Conservation (phyloP, 2,329 filamentous ascomycete genomes). For the Thelonectria blattea region DNA sequence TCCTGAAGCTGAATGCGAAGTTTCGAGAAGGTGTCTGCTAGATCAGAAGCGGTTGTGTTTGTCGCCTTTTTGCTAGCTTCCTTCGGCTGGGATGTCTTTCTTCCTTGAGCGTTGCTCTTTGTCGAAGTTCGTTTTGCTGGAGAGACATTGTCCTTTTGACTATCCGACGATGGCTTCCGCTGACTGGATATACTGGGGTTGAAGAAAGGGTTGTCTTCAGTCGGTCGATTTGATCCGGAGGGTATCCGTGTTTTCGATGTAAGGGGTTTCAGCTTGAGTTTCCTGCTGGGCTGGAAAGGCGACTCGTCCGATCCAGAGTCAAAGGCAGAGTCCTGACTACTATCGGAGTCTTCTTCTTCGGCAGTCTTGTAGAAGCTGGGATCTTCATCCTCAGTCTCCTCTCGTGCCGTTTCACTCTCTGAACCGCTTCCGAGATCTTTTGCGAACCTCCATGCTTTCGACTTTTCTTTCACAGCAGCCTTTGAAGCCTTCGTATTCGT, state of each 20-base stretch:
- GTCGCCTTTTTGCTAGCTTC: not conserved
- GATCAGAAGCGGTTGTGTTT: constrained; percentile 25
- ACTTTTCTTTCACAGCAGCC: not conserved
- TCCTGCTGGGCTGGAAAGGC: constrained; percentile 10
- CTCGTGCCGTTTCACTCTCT: constrained; percentile 14
- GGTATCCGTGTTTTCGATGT: not conserved
- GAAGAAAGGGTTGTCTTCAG: constrained; percentile 15
- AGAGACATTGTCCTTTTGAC: not conserved
- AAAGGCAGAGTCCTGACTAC: constrained; percentile 19
- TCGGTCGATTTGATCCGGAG: not conserved
- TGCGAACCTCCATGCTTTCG: constrained; percentile 20
- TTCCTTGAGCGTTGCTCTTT: constrained; percentile 6
- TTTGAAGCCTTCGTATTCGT: constrained; percentile 2
- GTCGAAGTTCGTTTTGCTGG: constrained; percentile 6
- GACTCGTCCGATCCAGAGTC: constrained; percentile 28
- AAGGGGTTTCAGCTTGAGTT: constrained; percentile 1
- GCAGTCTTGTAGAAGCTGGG: constrained; percentile 36
- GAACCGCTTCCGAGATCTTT: constrained; percentile 20
- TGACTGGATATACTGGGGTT: not conserved
- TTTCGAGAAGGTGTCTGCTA: constrained; percentile 34
- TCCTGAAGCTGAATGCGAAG: constrained; percentile 34
- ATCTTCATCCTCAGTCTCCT: constrained; percentile 29
- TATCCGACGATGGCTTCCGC: not conserved
- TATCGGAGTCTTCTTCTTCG: constrained; percentile 29
- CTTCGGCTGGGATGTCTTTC: not conserved